A percentile compares a stretch with the other conserved stretches of the same genome.
Conservation (phyloP, 768 basidiomycete genomes). For the Russula foetens region DNA sequence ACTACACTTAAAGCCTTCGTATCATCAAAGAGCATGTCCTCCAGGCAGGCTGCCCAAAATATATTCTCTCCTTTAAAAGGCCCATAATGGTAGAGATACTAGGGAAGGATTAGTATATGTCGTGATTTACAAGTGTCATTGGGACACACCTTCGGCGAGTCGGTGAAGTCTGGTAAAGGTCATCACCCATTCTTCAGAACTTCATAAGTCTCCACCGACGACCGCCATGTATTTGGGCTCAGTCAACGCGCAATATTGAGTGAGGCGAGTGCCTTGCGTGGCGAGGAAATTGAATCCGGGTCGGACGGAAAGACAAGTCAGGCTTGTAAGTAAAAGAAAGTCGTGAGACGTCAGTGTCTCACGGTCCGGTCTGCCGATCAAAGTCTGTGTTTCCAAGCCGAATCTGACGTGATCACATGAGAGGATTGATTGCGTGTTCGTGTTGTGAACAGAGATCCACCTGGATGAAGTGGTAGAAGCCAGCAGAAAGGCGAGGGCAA, state of each 20-base stretch:
- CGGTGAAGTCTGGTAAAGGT: no score
- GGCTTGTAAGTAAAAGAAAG: background rate
- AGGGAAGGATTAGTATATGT: background rate
- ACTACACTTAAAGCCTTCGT: constrained; percentile 22
- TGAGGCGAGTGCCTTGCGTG: constrained; percentile 38
- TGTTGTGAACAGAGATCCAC: background rate
- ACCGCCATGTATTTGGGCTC: constrained; percentile 52
- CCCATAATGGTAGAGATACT: constrained; percentile 48
- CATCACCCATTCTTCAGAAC: constrained; percentile 42
- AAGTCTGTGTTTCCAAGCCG: constrained; percentile 64
- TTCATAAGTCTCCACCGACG: constrained; percentile 46
- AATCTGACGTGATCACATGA: constrained; percentile 29
- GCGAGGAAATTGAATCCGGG: constrained; percentile 32
- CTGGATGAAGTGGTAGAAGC: constrained; percentile 41
- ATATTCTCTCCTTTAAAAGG: constrained; percentile 46
- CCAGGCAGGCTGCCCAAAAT: constrained; percentile 56
- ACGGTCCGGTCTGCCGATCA: constrained; percentile 19
- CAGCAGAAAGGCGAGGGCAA: no score
- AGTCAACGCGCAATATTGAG: constrained; percentile 40
- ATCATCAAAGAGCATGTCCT: constrained; percentile 47
- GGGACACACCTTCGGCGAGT: constrained; percentile 21
- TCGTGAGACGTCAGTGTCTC: background rate
- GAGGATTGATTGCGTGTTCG: background rate
- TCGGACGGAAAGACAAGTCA: constrained; percentile 18
- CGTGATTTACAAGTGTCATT: background rate